Evolutionary conservation across 2,329 filamentous ascomycete species (phyloP).

Genomic region (Fusarium circinatum): DNA sequence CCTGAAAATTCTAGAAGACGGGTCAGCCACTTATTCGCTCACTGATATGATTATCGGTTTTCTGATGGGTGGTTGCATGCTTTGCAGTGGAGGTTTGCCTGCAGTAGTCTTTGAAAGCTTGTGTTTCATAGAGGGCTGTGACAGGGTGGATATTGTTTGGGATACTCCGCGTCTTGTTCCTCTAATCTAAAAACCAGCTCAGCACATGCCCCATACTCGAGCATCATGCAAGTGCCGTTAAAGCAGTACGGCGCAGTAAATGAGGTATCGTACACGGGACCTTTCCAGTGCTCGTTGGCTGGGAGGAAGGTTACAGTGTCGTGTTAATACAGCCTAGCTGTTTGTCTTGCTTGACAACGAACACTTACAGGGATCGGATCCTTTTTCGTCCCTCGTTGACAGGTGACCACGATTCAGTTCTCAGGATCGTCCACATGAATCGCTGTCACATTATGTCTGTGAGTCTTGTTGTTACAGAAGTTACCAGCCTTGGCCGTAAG

Average conservation of each 20-base stretch:
- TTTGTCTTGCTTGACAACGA: background rate
- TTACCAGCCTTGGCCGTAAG: conserved; percentile 11
- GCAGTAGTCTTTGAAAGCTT: conserved; percentile 17
- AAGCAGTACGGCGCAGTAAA: conserved; percentile 21
- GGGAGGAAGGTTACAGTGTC: background rate
- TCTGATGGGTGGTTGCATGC: conserved; percentile 20
- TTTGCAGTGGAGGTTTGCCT: conserved; percentile 10
- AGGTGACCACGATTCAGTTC: conserved; percentile 27
- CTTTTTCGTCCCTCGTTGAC: conserved; percentile 1
- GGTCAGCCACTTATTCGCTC: conserved; percentile 9
- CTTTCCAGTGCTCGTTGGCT: background rate
- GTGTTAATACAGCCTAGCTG: conserved; percentile 6
- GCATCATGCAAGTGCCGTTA: conserved; percentile 19
- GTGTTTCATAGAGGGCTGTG: conserved; percentile 25
- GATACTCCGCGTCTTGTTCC: conserved; percentile 29
- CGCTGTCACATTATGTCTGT: conserved; percentile 33
- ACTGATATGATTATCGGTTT: background rate
- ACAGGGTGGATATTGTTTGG: conserved; percentile 30
- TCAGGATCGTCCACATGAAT: conserved; percentile 42
- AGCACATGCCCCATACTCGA: conserved; percentile 1
- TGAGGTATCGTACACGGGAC: conserved; percentile 8
- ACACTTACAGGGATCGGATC: conserved; percentile 12
- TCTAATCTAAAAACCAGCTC: conserved; percentile 34
- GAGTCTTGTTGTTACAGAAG: conserved; percentile 10
- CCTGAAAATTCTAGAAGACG: conserved; percentile 34